Evolutionary conservation across 2,329 filamentous ascomycete genomes (phyloP).

Genomic region (Fusarium pilosicola): DNA sequence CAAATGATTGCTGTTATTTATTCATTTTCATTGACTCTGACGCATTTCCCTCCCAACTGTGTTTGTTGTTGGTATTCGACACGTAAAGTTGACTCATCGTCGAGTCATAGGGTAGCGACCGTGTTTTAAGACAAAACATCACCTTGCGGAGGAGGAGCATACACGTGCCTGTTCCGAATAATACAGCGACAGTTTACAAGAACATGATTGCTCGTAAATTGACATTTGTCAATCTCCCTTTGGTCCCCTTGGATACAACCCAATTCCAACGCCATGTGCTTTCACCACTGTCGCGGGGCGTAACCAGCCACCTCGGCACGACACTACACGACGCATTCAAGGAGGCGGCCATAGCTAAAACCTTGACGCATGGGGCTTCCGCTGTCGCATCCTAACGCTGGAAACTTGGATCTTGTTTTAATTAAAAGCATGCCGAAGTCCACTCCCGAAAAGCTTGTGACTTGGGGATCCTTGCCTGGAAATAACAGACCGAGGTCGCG

Average conservation of each 20-base stretch:
- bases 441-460: conserved; percentile 2
- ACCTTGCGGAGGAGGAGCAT: too few relatives aligned
- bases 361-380: not conserved
- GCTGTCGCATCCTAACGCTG: not conserved
- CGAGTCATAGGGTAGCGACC: not conserved
- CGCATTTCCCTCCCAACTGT: accelerated
- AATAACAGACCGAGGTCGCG: not conserved
- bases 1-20: too few relatives aligned
- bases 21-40: accelerated
- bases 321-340: not conserved
- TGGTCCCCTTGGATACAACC: not conserved
- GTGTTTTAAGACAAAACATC: not conserved
- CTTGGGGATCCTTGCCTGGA: conserved; percentile 10
- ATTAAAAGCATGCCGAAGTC: not conserved
- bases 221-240: not conserved
- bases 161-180: not conserved
- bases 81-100: not conserved
- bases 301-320: not conserved
- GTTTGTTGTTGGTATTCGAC: too few relatives aligned
- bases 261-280: not conserved
- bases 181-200: accelerated
- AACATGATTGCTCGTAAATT: accelerated
- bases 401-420: conserved; percentile 19
- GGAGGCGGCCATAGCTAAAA: not conserved
- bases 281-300: not conserved